Percentiles rank a stretch among this genome's conserved stretches.
Conservation (phyloP, 148 eudicot genomes). For the Chenopodium album region DNA sequence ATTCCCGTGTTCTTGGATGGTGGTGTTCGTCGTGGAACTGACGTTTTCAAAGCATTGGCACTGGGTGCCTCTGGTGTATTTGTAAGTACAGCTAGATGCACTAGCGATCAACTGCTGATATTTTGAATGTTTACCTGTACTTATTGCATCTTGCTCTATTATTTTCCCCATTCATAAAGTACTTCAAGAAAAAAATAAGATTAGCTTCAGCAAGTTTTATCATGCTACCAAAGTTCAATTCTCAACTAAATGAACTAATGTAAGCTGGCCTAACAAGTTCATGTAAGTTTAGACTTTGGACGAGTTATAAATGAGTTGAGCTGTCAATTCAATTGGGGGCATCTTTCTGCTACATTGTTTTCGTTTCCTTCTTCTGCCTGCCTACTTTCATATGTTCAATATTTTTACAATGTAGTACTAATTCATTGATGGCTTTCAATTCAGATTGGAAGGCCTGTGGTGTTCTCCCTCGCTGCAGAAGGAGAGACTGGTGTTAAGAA, state of each 20-base stretch:
- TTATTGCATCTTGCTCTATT: not conserved
- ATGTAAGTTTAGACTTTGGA: no score
- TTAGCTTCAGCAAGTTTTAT: not conserved
- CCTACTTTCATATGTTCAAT: not conserved
- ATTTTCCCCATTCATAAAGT: no score
- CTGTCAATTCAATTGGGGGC: no score
- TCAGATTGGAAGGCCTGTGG: slow-evolving; percentile 90
- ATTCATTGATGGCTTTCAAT: not conserved
- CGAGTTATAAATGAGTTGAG: no score
- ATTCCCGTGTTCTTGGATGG: slow-evolving; percentile 97
- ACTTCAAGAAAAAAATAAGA: not conserved
- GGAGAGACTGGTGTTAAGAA: slow-evolving; percentile 89
- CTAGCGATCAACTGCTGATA: not conserved
- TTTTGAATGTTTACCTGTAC: not conserved
- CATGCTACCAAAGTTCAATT: not conserved
- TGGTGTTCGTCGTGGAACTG: slow-evolving; percentile 97
- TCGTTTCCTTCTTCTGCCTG: no score
- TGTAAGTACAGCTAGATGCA: slow-evolving; percentile 49
- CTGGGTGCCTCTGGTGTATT: slow-evolving; percentile 93
- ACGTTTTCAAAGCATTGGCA: slow-evolving; percentile 97
- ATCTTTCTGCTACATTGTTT: no score
- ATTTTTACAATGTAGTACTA: not conserved
- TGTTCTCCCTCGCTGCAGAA: slow-evolving; percentile 87
- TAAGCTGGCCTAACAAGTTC: no score
- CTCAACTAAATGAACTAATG: not conserved